Percentiles rank a stretch among this genome's conserved stretches.
Evolutionary conservation across 768 basidiomycete species (phyloP).

Genomic region (Polyporus arcularius): DNA sequence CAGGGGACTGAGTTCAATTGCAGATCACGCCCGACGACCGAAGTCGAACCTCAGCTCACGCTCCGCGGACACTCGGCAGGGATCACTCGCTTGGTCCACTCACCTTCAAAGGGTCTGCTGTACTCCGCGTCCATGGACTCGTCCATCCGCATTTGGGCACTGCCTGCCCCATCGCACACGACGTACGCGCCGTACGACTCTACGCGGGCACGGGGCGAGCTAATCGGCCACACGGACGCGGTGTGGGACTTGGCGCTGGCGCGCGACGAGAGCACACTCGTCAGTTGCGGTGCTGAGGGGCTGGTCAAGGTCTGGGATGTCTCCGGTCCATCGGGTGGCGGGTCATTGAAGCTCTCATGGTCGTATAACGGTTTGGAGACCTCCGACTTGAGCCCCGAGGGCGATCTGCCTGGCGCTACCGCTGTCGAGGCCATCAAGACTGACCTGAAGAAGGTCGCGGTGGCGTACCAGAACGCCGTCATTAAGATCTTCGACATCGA

Average conservation of each 20-base stretch:
- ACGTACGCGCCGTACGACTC: conserved; percentile 93
- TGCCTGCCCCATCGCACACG: conserved; percentile 75
- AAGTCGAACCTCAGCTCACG: conserved; percentile 91
- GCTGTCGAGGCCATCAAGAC: conserved; percentile 81
- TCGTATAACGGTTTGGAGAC: conserved; percentile 71
- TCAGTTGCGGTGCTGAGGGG: conserved; percentile 91
- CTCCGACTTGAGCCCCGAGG: conserved; percentile 45
- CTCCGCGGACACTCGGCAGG: conserved; percentile 91
- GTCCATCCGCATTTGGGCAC: conserved; percentile 88
- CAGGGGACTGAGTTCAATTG: conserved; percentile 15
- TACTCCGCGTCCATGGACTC: conserved; percentile 95
- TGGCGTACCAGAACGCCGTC: conserved; percentile 86
- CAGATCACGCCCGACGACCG: conserved; percentile 73
- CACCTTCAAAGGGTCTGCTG: conserved; percentile 72
- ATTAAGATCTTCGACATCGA: conserved; percentile 94
- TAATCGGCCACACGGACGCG: conserved; percentile 93
- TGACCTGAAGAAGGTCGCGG: conserved; percentile 84
- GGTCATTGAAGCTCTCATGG: conserved; percentile 76
- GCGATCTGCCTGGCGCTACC: conserved; percentile 66
- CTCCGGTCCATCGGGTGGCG: conserved; percentile 61
- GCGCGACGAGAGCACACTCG: conserved; percentile 79
- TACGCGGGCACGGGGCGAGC: conserved; percentile 69
- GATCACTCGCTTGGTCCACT: conserved; percentile 83
- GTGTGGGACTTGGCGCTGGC: conserved; percentile 94
- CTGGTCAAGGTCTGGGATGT: conserved; percentile 94